Conservation (phyloP, 1,139 yeast species). For the Arxiozyma slooffiae region DNA sequence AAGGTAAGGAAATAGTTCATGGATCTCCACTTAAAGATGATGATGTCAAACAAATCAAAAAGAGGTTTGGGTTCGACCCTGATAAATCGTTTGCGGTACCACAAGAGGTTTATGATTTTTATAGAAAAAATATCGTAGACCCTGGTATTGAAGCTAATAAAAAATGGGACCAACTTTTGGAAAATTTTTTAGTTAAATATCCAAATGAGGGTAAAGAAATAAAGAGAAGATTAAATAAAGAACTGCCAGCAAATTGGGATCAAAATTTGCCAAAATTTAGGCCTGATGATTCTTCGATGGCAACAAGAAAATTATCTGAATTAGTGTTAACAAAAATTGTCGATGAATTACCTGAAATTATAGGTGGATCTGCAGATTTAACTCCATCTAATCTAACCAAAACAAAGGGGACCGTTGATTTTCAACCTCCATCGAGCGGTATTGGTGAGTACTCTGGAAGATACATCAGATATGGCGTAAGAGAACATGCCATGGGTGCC, state of each 20-base stretch:
- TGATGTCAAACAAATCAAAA: conserved; percentile 82
- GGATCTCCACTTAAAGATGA: conserved; percentile 96
- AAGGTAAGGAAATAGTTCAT: conserved; percentile 90
- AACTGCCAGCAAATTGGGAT: conserved; percentile 82
- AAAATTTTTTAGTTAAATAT: conserved; percentile 55
- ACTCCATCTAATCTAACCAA: conserved; percentile 97
- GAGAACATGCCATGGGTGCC: conserved; percentile 99
- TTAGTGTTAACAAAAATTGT: conserved; percentile 58
- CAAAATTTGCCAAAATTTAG: conserved; percentile 70
- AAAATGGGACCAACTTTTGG: conserved; percentile 64
- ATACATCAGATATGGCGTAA: conserved; percentile 95
- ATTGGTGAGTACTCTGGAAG: conserved; percentile 88
- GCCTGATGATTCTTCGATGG: conserved; percentile 70
- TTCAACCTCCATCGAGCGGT: conserved; percentile 80
- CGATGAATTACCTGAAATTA: conserved; percentile 69
- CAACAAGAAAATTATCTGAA: conserved; percentile 94
- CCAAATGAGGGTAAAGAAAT: conserved; percentile 77
- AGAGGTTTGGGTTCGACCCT: conserved; percentile 82
- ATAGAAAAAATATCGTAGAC: conserved; percentile 46
- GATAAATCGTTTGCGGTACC: conserved; percentile 72
- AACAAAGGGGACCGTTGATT: conserved; percentile 74
- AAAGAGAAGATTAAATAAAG: conserved; percentile 67
- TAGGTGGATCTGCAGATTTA: conserved; percentile 98
- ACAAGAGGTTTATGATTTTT: conserved; percentile 68
- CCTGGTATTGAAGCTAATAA: conserved; percentile 58